Evolutionary conservation across 2,329 filamentous ascomycete genomes (phyloP).

Genomic region (Sclerotinia glacialis): DNA sequence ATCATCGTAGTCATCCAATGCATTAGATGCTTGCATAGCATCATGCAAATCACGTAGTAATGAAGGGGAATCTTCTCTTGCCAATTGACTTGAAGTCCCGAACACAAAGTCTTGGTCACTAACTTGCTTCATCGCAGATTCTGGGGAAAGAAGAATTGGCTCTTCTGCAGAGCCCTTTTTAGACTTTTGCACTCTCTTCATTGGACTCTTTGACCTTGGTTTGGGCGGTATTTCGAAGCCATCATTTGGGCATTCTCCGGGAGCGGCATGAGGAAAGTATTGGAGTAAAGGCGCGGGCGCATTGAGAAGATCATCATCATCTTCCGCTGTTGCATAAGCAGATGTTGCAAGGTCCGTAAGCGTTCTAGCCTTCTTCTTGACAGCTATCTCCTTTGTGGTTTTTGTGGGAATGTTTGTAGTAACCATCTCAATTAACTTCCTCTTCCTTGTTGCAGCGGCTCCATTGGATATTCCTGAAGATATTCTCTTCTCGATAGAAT

Average conservation of each 20-base stretch:
- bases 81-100: slow-evolving; percentile 81
- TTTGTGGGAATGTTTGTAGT: slow-evolving; percentile 37
- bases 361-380: slow-evolving; percentile 70
- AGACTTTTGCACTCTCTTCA: slow-evolving; percentile 38
- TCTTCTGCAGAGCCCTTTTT: slow-evolving; percentile 42
- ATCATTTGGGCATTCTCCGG: slow-evolving; percentile 20
- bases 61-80: slow-evolving; percentile 67
- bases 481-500: slow-evolving; percentile 22
- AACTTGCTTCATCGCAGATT: slow-evolving; percentile 63
- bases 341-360: slow-evolving; percentile 77
- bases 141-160: slow-evolving; percentile 63
- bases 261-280: slow-evolving; percentile 42
- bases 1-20: slow-evolving; percentile 40
- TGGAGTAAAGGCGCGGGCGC: slow-evolving; percentile 46
- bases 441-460: slow-evolving; percentile 46
- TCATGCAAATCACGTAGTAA: slow-evolving; percentile 60
- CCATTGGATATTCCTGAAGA: slow-evolving; percentile 1
- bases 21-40: slow-evolving; percentile 59
- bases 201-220: slow-evolving; percentile 31
- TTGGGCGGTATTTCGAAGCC: slow-evolving; percentile 33
- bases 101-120: slow-evolving; percentile 75
- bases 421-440: slow-evolving; percentile 55
- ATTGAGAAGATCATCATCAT: slow-evolving; percentile 35
- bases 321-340: slow-evolving; percentile 53
- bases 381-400: slow-evolving; percentile 12